Evolutionary conservation across 228 moss, liverwort and hornwort genomes (phyloP).

Genomic region (Sphagnum magellanicum): DNA sequence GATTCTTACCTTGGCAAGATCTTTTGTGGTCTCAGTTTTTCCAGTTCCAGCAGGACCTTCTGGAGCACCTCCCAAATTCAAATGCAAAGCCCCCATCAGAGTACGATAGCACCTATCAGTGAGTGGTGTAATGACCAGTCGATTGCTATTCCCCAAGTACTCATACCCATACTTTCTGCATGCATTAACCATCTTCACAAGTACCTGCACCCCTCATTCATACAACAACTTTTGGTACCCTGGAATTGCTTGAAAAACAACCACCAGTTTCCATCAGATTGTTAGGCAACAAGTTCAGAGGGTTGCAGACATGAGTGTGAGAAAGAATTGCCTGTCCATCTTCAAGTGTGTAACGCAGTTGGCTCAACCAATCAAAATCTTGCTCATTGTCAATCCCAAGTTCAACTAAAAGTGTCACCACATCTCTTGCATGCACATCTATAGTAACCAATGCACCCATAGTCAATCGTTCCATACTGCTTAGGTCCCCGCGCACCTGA

Average conservation of each 20-base stretch:
- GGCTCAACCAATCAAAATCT: conserved; percentile 93
- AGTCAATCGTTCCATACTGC: conserved; percentile 57
- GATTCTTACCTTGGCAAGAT: conserved; percentile 65
- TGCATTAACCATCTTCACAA: conserved; percentile 77
- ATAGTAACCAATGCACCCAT: conserved; percentile 75
- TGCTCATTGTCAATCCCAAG: conserved; percentile 49
- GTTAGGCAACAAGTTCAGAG: background rate
- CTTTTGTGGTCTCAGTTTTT: conserved; percentile 89
- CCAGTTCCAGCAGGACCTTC: conserved; percentile 90
- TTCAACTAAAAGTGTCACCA: conserved; percentile 56
- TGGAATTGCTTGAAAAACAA: no score
- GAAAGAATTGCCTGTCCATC: conserved; percentile 30
- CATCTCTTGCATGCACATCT: conserved; percentile 89
- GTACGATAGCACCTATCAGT: conserved; percentile 78
- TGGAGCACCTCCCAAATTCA: conserved; percentile 78
- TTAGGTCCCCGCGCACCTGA: conserved; percentile 68
- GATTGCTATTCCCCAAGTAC: conserved; percentile 69
- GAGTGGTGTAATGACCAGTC: conserved; percentile 71
- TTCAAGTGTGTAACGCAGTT: conserved; percentile 51
- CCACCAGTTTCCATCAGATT: background rate
- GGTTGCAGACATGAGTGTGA: background rate
- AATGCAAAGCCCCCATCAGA: conserved; percentile 79
- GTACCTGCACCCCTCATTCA: conserved; percentile 28
- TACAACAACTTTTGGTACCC: background rate
- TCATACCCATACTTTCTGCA: conserved; percentile 70